Evolutionary conservation across 306 rosid genomes (phyloP).

Genomic region (Vachellia pachyceras): DNA sequence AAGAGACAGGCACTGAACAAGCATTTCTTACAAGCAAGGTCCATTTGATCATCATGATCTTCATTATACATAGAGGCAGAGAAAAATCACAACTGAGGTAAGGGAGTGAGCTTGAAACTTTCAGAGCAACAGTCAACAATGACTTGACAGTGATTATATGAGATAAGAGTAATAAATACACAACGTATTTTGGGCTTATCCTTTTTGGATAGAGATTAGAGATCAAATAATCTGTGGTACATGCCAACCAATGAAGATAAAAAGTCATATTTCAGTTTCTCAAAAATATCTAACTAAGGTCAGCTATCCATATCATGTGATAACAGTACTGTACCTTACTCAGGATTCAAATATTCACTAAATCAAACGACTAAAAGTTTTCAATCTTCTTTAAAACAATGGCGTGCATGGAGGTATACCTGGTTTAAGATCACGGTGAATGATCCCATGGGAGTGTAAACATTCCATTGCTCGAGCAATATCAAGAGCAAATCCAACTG

Average conservation of each 20-base stretch:
- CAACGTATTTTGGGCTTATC: neutral
- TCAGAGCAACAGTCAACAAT: neutral
- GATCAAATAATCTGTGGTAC: neutral
- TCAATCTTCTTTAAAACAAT: neutral
- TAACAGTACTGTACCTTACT: conserved; percentile 14
- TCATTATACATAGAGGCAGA: neutral
- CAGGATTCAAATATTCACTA: conserved; percentile 11
- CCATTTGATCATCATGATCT: conserved; percentile 4
- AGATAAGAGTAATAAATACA: neutral
- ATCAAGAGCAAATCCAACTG: conserved; percentile 45
- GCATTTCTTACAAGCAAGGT: neutral
- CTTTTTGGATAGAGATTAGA: neutral
- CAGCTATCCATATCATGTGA: conserved; percentile 14
- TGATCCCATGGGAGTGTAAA: conserved; percentile 89
- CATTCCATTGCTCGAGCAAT: conserved; percentile 46
- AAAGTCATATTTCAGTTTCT: conserved; percentile 9
- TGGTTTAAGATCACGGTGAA: conserved; percentile 95
- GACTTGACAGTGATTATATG: neutral
- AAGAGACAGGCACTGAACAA: neutral
- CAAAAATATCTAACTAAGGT: conserved; percentile 16
- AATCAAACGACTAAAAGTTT: conserved; percentile 4
- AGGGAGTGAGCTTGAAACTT: neutral
- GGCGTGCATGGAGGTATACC: conserved; percentile 53
- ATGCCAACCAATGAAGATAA: conserved; percentile 18
- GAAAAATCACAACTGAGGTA: neutral